phyloP scores from a whole-genome alignment of 768 basidiomycete species.

The Tulasnella sp. region DNA sequence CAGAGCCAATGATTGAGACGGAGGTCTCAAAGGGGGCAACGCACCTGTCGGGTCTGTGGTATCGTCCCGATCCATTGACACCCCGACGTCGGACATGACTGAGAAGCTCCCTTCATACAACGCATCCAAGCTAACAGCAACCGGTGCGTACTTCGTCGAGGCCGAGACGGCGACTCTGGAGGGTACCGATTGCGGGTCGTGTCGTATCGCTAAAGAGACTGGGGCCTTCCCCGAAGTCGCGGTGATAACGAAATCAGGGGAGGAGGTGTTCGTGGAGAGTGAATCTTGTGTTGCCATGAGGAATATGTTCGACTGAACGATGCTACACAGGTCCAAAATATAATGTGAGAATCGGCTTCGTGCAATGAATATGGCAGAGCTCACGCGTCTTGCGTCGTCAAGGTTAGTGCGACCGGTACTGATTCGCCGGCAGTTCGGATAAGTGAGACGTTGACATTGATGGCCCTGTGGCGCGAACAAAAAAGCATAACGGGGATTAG shows the following conservation, averaged over 20 bases:
- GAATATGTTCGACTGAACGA: constrained; percentile 5
- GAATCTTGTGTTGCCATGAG: neutral
- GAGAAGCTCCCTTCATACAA: constrained; percentile 9
- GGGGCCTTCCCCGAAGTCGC: constrained; percentile 11
- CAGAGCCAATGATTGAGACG: neutral
- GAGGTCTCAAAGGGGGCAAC: neutral
- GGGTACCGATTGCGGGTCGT: neutral
- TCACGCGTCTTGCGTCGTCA: constrained; percentile 14
- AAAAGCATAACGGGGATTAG: neutral
- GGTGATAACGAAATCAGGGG: constrained; percentile 9
- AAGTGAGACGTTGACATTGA: constrained; percentile 13
- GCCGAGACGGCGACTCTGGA: constrained; percentile 2
- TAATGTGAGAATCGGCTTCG: neutral
- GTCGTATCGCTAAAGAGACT: neutral
- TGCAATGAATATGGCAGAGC: neutral
- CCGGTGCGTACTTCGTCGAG: constrained; percentile 4
- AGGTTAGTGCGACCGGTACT: constrained; percentile 5
- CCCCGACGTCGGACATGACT: neutral
- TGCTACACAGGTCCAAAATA: neutral
- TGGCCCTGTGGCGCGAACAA: constrained; percentile 11
- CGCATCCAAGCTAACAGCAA: constrained; percentile 5
- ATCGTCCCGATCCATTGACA: neutral
- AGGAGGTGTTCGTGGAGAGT: neutral
- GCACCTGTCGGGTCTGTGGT: constrained; percentile 4
- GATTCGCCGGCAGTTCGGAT: neutral